Evolutionary conservation across 2,329 filamentous ascomycete genomes (phyloP).

Genomic region (Aspergillus sp.): DNA sequence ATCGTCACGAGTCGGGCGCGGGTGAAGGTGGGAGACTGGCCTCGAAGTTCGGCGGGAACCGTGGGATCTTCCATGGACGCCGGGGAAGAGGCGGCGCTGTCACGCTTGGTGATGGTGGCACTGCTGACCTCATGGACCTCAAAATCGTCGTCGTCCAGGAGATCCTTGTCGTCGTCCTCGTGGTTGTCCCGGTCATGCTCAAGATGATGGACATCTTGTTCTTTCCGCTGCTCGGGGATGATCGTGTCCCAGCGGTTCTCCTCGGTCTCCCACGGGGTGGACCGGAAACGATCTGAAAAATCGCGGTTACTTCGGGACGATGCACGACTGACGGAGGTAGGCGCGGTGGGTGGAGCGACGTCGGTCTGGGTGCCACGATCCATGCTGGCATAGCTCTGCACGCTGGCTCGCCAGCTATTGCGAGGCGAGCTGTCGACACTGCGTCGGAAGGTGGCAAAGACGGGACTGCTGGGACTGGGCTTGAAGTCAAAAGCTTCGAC

Average conservation of each 20-base stretch:
- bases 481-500: slow-evolving; percentile 83
- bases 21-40: slow-evolving; percentile 66
- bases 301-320: slow-evolving; percentile 34
- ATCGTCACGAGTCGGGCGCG: slow-evolving; percentile 83
- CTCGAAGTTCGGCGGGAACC: slow-evolving; percentile 57
- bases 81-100: slow-evolving; percentile 40
- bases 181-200: slow-evolving; percentile 3
- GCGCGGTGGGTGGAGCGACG: slow-evolving; percentile 39
- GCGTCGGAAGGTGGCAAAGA: slow-evolving; percentile 60
- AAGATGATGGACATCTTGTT: slow-evolving; percentile 2
- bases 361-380: slow-evolving; percentile 71
- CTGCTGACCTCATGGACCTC: slow-evolving; percentile 50
- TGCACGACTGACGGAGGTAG: slow-evolving; percentile 34
- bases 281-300: slow-evolving; percentile 15
- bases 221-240: slow-evolving; percentile 19
- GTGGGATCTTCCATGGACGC: slow-evolving; percentile 42
- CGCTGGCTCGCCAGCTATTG: slow-evolving; percentile 69
- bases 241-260: slow-evolving; percentile 27
- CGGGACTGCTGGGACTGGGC: slow-evolving; percentile 72
- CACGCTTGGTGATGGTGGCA: slow-evolving; percentile 49
- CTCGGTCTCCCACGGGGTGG: slow-evolving; percentile 25
- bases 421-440: slow-evolving; percentile 65
- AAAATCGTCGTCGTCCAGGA: slow-evolving; percentile 25
- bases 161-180: slow-evolving; percentile 12
- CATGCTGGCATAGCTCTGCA: slow-evolving; percentile 58